Evolutionary conservation across 2,329 filamentous ascomycete genomes (phyloP), one percentile per base, ranked within the genome.

Genomic region (Emydomyces testavorans): DNA sequence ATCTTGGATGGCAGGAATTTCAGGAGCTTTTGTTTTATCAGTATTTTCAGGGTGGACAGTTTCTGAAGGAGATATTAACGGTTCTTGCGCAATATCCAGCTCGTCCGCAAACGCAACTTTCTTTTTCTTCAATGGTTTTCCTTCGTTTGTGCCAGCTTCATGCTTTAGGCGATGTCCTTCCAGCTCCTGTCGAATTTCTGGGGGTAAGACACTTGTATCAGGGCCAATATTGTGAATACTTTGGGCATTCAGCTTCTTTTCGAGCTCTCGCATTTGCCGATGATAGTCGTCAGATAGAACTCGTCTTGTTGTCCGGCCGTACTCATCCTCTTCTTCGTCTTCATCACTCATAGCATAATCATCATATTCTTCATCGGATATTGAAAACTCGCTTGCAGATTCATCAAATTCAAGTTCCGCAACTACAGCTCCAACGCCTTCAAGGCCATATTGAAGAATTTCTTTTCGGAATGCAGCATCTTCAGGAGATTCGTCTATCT

Each of bases 371-470:
- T 73, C 72, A 39, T 75, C 76, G 45, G 79, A 78, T 28, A 68
- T 56, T 3, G 69, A 71, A 7, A 70, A 56, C 2, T 74, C 70
- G 50, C 69, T 73, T 23, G 62, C 70, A 15, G 71, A 72, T 51
- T 89, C 82, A 53, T 94, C 86, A 1, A 96, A 65, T 50, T 93
- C 79, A 38, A 98, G 76, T 66, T 96, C 88, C 13, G 92, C 92
- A 13, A 98, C 92, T 2, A 98, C 85, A 31, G 86, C 80, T 3
- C 88, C 87, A 49, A 98, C 82, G 63, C 96, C 90, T 37, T 83
- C 82, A 65, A 94, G 71, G 52, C 85, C 82, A 61, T 96, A 98
- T 53, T 85, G 76, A 6, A 96, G 73, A 89, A 98, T 96, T 59
- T 95, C 82, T 49, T 82, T 78, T 4, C 92, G 81, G 20, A 94